A percentile compares a stretch with the other conserved stretches of the same genome.
These are phyloP conservation scores for Teratosphaeriaceae sp. DNA, from an alignment of 2,329 filamentous ascomycete genomes.

Conservation along the genomic window DNA sequence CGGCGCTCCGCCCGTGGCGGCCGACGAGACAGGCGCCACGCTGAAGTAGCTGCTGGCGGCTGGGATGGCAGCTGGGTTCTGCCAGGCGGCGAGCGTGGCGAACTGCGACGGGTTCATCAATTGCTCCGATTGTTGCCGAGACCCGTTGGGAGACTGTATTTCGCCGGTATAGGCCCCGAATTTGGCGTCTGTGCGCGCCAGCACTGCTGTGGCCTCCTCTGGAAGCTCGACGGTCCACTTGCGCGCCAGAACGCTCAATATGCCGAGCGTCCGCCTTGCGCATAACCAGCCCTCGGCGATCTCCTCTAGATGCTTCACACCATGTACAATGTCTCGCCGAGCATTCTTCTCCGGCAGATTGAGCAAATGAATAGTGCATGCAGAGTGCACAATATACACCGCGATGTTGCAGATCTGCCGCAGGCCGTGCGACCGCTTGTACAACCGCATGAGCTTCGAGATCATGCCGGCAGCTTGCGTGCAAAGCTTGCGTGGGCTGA, in stretches of 20 bases:
- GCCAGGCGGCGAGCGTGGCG: slow-evolving; percentile 2
- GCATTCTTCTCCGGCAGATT: slow-evolving; percentile 91
- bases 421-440: slow-evolving; percentile 85
- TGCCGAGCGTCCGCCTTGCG: slow-evolving; percentile 74
- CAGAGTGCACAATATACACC: slow-evolving; percentile 91
- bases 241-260: slow-evolving; percentile 75
- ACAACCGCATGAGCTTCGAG: slow-evolving; percentile 88
- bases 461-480: slow-evolving; percentile 84
- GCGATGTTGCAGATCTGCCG: slow-evolving; percentile 94
- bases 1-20: slow-evolving; percentile 2
- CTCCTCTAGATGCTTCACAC: slow-evolving; percentile 86
- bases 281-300: slow-evolving; percentile 94
- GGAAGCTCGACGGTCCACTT: slow-evolving; percentile 88
- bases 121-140: slow-evolving; percentile 2
- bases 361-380: slow-evolving; percentile 88
- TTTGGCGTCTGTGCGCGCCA: slow-evolving; percentile 72
- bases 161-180: slow-evolving; percentile 65
- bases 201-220: slow-evolving; percentile 68
- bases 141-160: slow-evolving; percentile 43
- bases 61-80: slow-evolving; percentile 3
- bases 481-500: slow-evolving; percentile 85
- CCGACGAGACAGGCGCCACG: slow-evolving; percentile 7
- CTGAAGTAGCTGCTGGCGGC: slow-evolving; percentile 3
- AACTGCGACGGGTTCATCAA: slow-evolving; percentile 5
- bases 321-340: slow-evolving; percentile 65